Evolutionary conservation across 2,329 filamentous ascomycete species (phyloP).

Genomic region (Penicillium sp.): DNA sequence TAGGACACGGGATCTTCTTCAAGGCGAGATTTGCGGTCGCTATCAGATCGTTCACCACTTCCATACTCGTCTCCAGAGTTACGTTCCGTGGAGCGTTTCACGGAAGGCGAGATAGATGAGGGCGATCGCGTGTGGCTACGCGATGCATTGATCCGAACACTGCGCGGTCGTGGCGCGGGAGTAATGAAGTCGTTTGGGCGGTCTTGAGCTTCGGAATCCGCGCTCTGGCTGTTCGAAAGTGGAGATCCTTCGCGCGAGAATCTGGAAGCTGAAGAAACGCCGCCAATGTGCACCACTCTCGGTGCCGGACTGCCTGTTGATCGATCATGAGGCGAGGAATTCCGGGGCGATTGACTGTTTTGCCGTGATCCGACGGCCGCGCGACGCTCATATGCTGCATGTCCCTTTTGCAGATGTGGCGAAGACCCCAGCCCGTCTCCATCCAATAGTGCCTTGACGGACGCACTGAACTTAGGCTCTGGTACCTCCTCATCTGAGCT

Average conservation of each 20-base stretch:
- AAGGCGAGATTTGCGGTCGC: slow-evolving; percentile 35
- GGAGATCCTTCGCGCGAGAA: slow-evolving; percentile 45
- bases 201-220: slow-evolving; percentile 29
- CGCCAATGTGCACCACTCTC: slow-evolving; percentile 46
- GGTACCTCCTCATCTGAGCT: slow-evolving; percentile 95
- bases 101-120: slow-evolving; percentile 42
- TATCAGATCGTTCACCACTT: slow-evolving; percentile 39
- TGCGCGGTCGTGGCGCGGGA: slow-evolving; percentile 50
- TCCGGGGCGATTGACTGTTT: slow-evolving; percentile 38
- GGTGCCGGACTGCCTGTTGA: slow-evolving; percentile 48
- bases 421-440: slow-evolving; percentile 56
- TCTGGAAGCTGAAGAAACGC: slow-evolving; percentile 34
- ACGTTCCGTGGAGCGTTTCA: slow-evolving; percentile 35
- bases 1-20: slow-evolving; percentile 41
- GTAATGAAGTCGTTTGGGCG: slow-evolving; percentile 48
- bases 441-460: slow-evolving; percentile 81
- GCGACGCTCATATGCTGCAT: slow-evolving; percentile 30
- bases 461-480: slow-evolving; percentile 87
- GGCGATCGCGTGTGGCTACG: slow-evolving; percentile 48
- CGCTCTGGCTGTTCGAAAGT: slow-evolving; percentile 40
- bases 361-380: slow-evolving; percentile 33
- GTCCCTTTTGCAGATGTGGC: slow-evolving; percentile 43
- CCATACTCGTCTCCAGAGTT: slow-evolving; percentile 36
- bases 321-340: slow-evolving; percentile 41
- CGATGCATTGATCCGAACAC: slow-evolving; percentile 46